phyloP scores from a whole-genome alignment of 495 filamentous ascomycete genomes.

The Chlorociboria aeruginascens region DNA sequence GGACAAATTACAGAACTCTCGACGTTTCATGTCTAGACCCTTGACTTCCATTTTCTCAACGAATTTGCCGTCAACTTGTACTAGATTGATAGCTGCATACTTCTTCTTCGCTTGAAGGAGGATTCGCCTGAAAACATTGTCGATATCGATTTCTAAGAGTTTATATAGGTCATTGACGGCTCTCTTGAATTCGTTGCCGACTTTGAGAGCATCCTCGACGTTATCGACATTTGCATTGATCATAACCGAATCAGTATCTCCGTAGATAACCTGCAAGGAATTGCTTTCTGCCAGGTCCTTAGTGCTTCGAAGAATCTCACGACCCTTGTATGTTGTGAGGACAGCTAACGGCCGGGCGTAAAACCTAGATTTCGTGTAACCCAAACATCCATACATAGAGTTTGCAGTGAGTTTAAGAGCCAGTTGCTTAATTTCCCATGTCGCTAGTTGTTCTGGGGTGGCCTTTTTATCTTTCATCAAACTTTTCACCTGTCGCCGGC shows the following conservation, averaged over 20 bases:
- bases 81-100: constrained; percentile 92
- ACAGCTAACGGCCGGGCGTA: constrained; percentile 91
- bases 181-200: constrained; percentile 59
- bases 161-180: constrained; percentile 80
- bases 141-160: constrained; percentile 92
- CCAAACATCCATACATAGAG: constrained; percentile 98
- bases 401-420: constrained; percentile 96
- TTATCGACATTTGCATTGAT: constrained; percentile 97
- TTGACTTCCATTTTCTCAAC: constrained; percentile 95
- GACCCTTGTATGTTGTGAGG: constrained; percentile 93
- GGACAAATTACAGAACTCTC: constrained; percentile 89
- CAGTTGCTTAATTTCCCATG: constrained; percentile 98
- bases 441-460: constrained; percentile 71
- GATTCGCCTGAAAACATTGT: constrained; percentile 90
- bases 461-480: constrained; percentile 91
- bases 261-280: constrained; percentile 86
- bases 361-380: constrained; percentile 91
- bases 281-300: constrained; percentile 88
- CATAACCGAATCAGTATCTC: constrained; percentile 99
- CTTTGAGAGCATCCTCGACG: constrained; percentile 77
- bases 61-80: constrained; percentile 79
- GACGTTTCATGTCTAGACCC: constrained; percentile 91
- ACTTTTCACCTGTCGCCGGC: constrained; percentile 81
- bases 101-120: constrained; percentile 98
- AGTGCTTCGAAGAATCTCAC: constrained; percentile 91